Percentiles rank a stretch among this genome's conserved stretches.
Evolutionary conservation across 495 filamentous ascomycete genomes (phyloP).

Genomic region (Diplogelasinospora grovesii): DNA sequence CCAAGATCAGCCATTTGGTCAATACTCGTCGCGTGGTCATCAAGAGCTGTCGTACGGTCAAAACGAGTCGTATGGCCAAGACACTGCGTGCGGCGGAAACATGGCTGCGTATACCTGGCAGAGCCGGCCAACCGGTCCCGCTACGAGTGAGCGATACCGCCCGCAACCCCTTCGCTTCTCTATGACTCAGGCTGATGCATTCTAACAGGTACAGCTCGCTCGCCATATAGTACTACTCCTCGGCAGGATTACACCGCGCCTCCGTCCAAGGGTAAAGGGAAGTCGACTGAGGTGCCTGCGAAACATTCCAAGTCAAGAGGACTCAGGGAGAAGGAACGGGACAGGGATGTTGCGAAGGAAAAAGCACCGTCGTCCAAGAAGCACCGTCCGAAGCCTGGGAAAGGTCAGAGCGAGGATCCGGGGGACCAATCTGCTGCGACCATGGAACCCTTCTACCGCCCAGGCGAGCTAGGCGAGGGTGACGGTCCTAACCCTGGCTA

Average conservation of each 20-base stretch:
- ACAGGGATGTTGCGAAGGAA: conserved; percentile 1
- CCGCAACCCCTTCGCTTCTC: too few species aligned
- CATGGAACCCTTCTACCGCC: background rate
- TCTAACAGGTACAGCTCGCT: too few species aligned
- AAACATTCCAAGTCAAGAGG: background rate
- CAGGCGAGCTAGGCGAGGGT: too few species aligned
- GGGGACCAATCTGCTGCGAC: background rate
- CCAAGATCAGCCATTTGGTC: background rate
- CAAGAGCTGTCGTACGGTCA: conserved; percentile 1
- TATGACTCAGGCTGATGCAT: too few species aligned
- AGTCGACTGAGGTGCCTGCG: background rate
- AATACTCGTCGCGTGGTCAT: background rate
- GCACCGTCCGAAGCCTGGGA: background rate
- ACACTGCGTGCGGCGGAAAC: background rate
- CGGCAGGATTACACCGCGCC: background rate
- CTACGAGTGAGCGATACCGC: too few species aligned
- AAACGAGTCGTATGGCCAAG: background rate
- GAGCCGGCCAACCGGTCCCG: too few species aligned
- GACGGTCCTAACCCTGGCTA: too few species aligned
- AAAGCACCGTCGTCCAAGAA: background rate
- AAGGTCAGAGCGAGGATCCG: background rate
- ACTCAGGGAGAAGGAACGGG: background rate
- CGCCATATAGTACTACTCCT: background rate
- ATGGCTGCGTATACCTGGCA: too few species aligned
- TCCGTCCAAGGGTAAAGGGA: conserved; percentile 4